A percentile compares a stretch with the other conserved stretches of the same genome.
Conservation (phyloP, 1,284 basidiomycete genomes). For the Hymenochaete sp. region DNA sequence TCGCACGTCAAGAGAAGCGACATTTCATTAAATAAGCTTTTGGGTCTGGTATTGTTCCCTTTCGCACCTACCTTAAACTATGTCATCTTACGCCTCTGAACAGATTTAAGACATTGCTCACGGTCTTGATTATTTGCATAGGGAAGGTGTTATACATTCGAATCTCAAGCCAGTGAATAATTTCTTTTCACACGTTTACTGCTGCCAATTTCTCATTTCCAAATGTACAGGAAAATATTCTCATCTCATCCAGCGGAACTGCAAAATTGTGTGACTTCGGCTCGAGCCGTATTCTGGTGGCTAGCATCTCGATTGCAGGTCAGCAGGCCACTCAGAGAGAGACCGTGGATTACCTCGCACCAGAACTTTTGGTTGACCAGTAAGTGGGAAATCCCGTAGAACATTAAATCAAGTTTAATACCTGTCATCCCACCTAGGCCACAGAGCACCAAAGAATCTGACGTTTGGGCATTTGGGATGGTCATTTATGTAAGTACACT, state of each 20-base stretch:
- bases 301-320: not conserved
- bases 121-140: conserved; percentile 10
- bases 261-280: conserved; percentile 10
- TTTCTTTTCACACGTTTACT: not conserved
- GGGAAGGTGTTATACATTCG: conserved; percentile 5
- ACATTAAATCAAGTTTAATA: too few species aligned
- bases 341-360: conserved; percentile 2
- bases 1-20: not conserved
- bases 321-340: too few species aligned
- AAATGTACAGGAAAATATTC: conserved; percentile 5
- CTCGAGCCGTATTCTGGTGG: not conserved
- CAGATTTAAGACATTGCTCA: conserved; percentile 7
- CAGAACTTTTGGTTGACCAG: not conserved
- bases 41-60: conserved; percentile 1
- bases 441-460: conserved; percentile 2
- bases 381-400: not conserved
- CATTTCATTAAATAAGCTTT: not conserved
- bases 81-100: not conserved
- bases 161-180: conserved; percentile 8
- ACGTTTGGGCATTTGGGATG: conserved; percentile 4
- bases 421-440: too few species aligned
- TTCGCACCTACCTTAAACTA: not conserved
- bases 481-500: not conserved
- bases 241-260: not conserved
- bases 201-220: not conserved